A percentile compares a stretch with the other conserved stretches of the same genome.
Conservation (phyloP, 371 early-diverging fungal species). For the Syncephalastrum contaminatum region DNA sequence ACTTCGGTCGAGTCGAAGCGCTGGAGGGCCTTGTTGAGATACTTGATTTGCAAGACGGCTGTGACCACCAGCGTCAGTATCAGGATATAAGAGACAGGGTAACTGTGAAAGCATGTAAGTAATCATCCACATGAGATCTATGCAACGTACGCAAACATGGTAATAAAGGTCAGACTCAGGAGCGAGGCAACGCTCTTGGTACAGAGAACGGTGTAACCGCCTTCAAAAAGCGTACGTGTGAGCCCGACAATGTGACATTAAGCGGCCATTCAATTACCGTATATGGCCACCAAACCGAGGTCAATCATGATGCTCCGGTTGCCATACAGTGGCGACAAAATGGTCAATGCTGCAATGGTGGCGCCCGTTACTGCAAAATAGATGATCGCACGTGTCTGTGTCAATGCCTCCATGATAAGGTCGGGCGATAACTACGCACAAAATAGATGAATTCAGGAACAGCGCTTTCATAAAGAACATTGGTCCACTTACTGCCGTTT, state of each 20-base stretch:
- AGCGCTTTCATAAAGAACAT: background rate
- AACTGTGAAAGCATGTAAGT: constrained; percentile 18
- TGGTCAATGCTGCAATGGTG: constrained; percentile 38
- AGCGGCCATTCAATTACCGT: constrained; percentile 46
- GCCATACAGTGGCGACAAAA: constrained; percentile 58
- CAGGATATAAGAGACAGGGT: constrained; percentile 66
- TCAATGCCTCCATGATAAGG: constrained; percentile 57
- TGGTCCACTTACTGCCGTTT: constrained; percentile 48
- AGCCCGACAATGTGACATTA: background rate
- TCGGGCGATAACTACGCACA: constrained; percentile 69
- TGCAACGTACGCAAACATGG: constrained; percentile 58
- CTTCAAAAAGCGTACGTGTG: constrained; percentile 25
- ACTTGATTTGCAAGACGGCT: constrained; percentile 72
- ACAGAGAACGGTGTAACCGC: constrained; percentile 77
- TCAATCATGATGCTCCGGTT: constrained; percentile 66
- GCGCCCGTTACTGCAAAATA: constrained; percentile 56
- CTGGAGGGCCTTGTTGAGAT: constrained; percentile 70
- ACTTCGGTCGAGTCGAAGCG: constrained; percentile 75
- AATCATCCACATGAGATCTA: background rate
- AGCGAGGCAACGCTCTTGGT: constrained; percentile 75
- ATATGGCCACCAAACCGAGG: constrained; percentile 68
- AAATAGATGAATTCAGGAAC: constrained; percentile 3
- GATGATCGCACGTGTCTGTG: constrained; percentile 57
- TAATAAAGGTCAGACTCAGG: constrained; percentile 60
- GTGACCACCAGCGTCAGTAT: constrained; percentile 62